Evolutionary conservation across 163 green algal genomes (phyloP).

Genomic region (Chlamydomonas reinhardtii): DNA sequence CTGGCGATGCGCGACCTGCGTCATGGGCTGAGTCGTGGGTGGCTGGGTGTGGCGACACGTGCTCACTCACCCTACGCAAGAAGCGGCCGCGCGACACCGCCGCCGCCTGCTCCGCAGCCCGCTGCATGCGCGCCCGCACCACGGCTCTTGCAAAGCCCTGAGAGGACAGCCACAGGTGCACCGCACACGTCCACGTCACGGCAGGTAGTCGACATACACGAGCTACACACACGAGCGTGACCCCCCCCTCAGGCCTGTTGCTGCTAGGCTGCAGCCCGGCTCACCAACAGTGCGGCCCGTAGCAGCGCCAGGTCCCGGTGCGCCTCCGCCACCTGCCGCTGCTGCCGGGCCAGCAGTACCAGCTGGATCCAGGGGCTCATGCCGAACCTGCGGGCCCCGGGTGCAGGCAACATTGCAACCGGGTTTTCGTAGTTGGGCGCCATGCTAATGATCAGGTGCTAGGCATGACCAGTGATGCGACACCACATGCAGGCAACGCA

Average conservation of each 20-base stretch:
- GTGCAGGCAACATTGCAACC: too few relatives aligned
- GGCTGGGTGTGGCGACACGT: too few relatives aligned
- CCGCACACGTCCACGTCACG: too few relatives aligned
- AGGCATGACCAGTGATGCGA: too few relatives aligned
- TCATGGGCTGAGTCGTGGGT: background rate
- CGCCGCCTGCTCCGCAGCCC: background rate
- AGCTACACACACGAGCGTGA: too few relatives aligned
- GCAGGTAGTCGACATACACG: too few relatives aligned
- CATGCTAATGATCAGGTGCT: too few relatives aligned
- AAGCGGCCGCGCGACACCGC: slow-evolving; percentile 11
- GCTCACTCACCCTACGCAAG: background rate
- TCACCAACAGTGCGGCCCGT: slow-evolving; percentile 1
- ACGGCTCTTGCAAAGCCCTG: background rate
- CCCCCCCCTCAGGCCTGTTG: too few relatives aligned
- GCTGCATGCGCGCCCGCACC: background rate
- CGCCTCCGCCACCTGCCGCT: background rate
- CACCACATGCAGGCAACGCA: too few relatives aligned
- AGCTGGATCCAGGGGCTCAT: slow-evolving; percentile 22
- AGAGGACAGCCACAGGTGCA: background rate
- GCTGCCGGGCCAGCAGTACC: background rate
- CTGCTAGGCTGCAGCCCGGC: too few relatives aligned
- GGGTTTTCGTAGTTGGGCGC: too few relatives aligned
- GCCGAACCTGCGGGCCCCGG: background rate
- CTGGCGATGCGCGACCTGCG: too few relatives aligned
- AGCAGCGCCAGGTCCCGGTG: background rate